Base-by-base conservation (phyloP, 495 filamentous ascomycete species). In the Cercophora sp. region DNA sequence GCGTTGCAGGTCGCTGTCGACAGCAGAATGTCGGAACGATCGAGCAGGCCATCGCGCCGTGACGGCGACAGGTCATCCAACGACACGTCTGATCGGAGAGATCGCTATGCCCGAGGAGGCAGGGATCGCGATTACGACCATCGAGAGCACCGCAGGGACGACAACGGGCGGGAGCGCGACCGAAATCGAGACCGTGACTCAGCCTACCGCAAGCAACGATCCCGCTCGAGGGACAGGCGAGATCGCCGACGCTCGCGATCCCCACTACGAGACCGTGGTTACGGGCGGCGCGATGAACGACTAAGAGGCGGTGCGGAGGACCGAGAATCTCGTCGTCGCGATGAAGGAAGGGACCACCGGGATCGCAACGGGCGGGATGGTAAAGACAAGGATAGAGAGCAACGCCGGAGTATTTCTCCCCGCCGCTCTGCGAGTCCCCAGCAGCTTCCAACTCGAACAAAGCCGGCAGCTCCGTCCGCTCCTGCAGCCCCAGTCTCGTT, bases 181-280 rank as follows among this genome's bases (percentile, higher is more conserved):
- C 54, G 61, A 59, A 18, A 59, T 57, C 32, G 61, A 18, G 35
- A 62, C 36, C 56, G 63, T 39, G 69, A n/a, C n/a, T n/a, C n/a
- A n/a, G n/a, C n/a, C n/a, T n/a, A n/a, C n/a, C n/a, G n/a, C n/a
- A n/a, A n/a, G n/a, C n/a, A 72, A 25, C 62, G 67, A 25, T 64
- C 64, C 43, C 60, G 62, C 26, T 64, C 73, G 39, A 58, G 65
- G 16, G 57, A 53, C 26, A 59, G 56, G 48, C 52, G 62, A 49
- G 67, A 69, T 39, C 71, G 68, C 45, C 74, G 71, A 0, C 62
- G 72, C 40, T 76, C 72, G 0, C 66, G 62, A 46, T 69, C 75
- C 32, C 57, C 63, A 20, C 61, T 57, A 23, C 57, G 69, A 36
- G 60, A 65, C 8, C 69, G 74, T 19, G 65, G 67, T 15, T 52